Evolutionary conservation across 129 eudicot species (phyloP), one percentile per base, ranked within the genome.

Genomic region (Gnaphalium uliginosum): DNA sequence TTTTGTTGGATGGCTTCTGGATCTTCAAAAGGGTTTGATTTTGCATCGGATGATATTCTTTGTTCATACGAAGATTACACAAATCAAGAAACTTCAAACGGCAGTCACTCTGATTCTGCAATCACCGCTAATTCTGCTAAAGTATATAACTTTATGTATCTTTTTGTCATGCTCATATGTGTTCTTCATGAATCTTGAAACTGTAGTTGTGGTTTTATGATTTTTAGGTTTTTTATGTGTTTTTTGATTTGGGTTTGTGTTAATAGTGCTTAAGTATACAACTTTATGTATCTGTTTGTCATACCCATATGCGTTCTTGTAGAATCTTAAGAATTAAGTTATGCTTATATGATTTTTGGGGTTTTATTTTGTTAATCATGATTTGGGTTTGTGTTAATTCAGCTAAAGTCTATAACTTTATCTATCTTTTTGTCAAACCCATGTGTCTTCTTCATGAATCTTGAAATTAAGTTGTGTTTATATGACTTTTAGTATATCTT

Each of bases 31-130:
- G 89, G 88, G 35, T 93, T 85, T 57, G 96, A 88, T 90, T 90
- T 93, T 77, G 96, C 86, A 15, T 74, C 98, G 10, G 98, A 93
- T 70, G 98, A 93, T 76, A 87, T 93, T 30, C 89, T 93, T 39
- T 90, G 96, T 76, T 90, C 98, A 9, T 90, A 90, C 78, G 98
- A 93, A 69, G 97, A 90, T 77, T 88, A 80, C 81, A 76, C 84
- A 15, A 83, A 83, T 84, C 93, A 84, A 67, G 91, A 93, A 9
- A 65, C 62, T 35, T 46, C 89, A 23, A 89, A 88, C 69, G 89
- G 88, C 21, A 48, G 8, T 57, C 92, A 86, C 75, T 76, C 97
- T 39, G 98, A 88, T 82, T 81, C 92, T 22, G 78, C 78, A 5
- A 65, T 77, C 72, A 76, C 64, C 19, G 4, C 87, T 24, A 83